These are phyloP conservation scores for Allium sativum DNA, from an alignment of 106 monocot genomes.

Conservation along the genomic window DNA sequence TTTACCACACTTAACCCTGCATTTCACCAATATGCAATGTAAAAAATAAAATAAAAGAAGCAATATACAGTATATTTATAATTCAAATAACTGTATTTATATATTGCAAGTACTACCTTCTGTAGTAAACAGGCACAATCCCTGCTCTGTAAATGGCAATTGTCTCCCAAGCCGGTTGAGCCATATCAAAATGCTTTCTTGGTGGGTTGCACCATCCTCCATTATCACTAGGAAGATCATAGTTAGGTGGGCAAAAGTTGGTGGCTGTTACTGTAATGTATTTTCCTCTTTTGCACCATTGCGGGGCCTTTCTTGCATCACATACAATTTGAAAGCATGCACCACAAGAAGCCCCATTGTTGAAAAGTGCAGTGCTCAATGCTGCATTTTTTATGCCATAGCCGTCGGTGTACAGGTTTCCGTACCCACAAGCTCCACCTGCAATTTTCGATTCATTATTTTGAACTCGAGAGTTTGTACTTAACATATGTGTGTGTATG, in stretches of 20 bases:
- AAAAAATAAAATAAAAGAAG: background rate
- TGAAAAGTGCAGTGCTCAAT: constrained; percentile 78
- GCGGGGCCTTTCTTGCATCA: constrained; percentile 3
- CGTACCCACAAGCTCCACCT: constrained; percentile 57
- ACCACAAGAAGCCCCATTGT: constrained; percentile 41
- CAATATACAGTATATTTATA: background rate
- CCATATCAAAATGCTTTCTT: constrained; percentile 49
- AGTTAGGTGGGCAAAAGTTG: constrained; percentile 68
- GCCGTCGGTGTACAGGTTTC: constrained; percentile 33
- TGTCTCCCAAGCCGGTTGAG: constrained; percentile 66
- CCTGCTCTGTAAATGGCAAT: constrained; percentile 38
- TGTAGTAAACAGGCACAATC: constrained; percentile 49
- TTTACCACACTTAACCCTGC: constrained; percentile 37
- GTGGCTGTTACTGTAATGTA: constrained; percentile 43
- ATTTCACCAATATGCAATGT: background rate
- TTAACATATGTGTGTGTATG: background rate
- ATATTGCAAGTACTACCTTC: constrained; percentile 17
- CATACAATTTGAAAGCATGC: constrained; percentile 38
- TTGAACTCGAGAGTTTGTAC: background rate
- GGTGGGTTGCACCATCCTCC: constrained; percentile 71
- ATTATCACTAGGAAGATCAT: constrained; percentile 36
- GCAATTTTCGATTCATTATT: background rate
- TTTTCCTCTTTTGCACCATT: constrained; percentile 38
- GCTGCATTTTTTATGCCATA: constrained; percentile 51
- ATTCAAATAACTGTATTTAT: background rate